These are phyloP conservation scores for Talaromyces trachyspermus DNA, from an alignment of 495 filamentous ascomycete species.

Conservation along the genomic window DNA sequence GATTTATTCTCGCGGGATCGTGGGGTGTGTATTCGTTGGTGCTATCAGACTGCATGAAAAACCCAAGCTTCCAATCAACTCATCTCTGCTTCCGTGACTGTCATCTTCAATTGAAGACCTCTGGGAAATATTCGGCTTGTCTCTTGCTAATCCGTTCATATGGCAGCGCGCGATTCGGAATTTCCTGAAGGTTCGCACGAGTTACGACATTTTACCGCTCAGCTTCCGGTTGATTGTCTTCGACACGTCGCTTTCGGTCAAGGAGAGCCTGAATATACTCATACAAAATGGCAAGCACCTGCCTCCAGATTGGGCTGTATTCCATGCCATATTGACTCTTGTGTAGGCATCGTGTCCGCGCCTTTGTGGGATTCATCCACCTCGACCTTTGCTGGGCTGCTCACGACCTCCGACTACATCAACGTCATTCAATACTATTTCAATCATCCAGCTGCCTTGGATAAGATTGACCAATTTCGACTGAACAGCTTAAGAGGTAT, in stretches of 20 bases:
- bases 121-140: constrained; percentile 10
- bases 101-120: background rate
- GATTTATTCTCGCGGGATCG: constrained; percentile 2
- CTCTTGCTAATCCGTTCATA: background rate
- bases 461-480: constrained; percentile 87
- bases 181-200: constrained; percentile 92
- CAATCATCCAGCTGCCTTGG: constrained; percentile 87
- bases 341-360: constrained; percentile 89
- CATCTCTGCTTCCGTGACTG: background rate
- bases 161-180: constrained; percentile 79
- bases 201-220: constrained; percentile 97
- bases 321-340: constrained; percentile 8
- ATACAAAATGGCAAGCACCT: constrained; percentile 81
- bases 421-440: constrained; percentile 99
- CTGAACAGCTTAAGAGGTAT: constrained; percentile 85
- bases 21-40: background rate
- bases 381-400: constrained; percentile 85
- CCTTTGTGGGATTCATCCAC: constrained; percentile 95
- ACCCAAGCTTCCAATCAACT: background rate
- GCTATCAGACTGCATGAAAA: background rate
- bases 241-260: constrained; percentile 89
- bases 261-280: constrained; percentile 92
- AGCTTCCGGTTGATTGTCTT: constrained; percentile 95
- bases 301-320: constrained; percentile 6
- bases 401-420: constrained; percentile 94